These are phyloP conservation scores for Stagonosporopsis cucurbitacearum DNA, from an alignment of 2,329 filamentous ascomycete species.

Conservation along the genomic window DNA sequence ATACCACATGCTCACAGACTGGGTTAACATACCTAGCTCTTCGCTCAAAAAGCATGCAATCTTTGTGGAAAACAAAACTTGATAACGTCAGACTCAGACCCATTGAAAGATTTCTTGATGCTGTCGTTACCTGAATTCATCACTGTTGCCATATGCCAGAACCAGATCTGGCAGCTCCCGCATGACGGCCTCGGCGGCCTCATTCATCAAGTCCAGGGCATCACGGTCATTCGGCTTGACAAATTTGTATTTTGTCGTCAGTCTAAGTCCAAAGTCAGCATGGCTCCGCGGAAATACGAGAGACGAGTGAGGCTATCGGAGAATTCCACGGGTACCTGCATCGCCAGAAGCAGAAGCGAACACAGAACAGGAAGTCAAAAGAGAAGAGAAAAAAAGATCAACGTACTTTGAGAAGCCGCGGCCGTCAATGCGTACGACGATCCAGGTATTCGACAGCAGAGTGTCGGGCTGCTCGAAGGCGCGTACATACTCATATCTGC, in stretches of 20 bases:
- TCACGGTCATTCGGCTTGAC: slow-evolving; percentile 90
- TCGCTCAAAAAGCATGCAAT: slow-evolving; percentile 82
- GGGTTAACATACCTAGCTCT: slow-evolving; percentile 67
- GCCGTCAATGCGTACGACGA: slow-evolving; percentile 92
- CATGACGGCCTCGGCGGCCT: slow-evolving; percentile 84
- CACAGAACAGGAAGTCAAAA: slow-evolving; percentile 6
- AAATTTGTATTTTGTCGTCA: slow-evolving; percentile 83
- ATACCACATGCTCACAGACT: neutral
- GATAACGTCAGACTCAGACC: slow-evolving; percentile 39
- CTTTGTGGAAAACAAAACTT: slow-evolving; percentile 89
- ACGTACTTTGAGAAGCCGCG: slow-evolving; percentile 88
- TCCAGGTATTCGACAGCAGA: slow-evolving; percentile 90
- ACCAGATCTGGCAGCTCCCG: slow-evolving; percentile 82
- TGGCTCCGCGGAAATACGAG: neutral
- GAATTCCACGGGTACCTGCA: slow-evolving; percentile 28
- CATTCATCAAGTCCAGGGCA: slow-evolving; percentile 93
- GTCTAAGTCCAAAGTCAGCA: slow-evolving; percentile 56
- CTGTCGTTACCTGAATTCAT: slow-evolving; percentile 79
- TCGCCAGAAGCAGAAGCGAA: slow-evolving; percentile 9
- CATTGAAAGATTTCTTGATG: neutral
- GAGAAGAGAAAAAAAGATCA: slow-evolving; percentile 3
- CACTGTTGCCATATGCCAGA: slow-evolving; percentile 90
- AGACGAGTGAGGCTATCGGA: neutral
- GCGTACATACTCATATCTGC: slow-evolving; percentile 92
- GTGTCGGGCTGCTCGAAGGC: slow-evolving; percentile 82